Evolutionary conservation across 108 stramenopile species (phyloP), one percentile per base, ranked within the genome.

Genomic region (Nitzschia sp.): DNA sequence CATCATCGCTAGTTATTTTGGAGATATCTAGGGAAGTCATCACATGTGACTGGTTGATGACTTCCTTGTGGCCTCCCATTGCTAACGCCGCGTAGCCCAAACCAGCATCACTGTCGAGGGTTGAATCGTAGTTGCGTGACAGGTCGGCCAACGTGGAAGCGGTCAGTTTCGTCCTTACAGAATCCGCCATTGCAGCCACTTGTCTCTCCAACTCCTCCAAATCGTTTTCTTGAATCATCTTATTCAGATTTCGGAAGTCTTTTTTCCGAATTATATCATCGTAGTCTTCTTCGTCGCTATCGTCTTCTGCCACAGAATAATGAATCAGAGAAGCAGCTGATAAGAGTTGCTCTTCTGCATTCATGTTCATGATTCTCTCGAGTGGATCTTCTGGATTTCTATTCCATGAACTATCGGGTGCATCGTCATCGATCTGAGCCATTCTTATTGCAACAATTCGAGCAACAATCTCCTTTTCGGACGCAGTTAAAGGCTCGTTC

Each of bases 341-440:
- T 4, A 50, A 11, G 19, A 50, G 21, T n/a, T 16, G 13, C 4
- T 50, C 48, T 44, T 61, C 60, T 22, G 60, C 60, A 38, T 41
- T 31, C 60, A 61, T 61, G n/a, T 26, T 61, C 60, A 61, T 61
- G 21, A 61, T 61, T 61, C 60, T 19, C 23, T n/a, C 60, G n/a
- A 61, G 60, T 0, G 60, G 60, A 45, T 61, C 60, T 45, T 61
- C 41, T 6, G 60, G 60, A 41, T 19, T 61, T 1, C 38, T 25
- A 45, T 61, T 19, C 1, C n/a, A 23, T 19, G 60, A 61, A n/a
- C 4, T 21, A 34, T 61, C 22, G 41, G 17, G 13, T 31, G 41
- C 60, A 16, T 61, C 57, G 1, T 30, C 36, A 15, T 61, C 60
- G 5, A 34, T 41, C 6, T 17, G 11, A 8, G 60, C 60, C 41